These are phyloP conservation scores for Juglanconis sp. DNA, from an alignment of 2,329 filamentous ascomycete genomes.

Conservation along the genomic window DNA sequence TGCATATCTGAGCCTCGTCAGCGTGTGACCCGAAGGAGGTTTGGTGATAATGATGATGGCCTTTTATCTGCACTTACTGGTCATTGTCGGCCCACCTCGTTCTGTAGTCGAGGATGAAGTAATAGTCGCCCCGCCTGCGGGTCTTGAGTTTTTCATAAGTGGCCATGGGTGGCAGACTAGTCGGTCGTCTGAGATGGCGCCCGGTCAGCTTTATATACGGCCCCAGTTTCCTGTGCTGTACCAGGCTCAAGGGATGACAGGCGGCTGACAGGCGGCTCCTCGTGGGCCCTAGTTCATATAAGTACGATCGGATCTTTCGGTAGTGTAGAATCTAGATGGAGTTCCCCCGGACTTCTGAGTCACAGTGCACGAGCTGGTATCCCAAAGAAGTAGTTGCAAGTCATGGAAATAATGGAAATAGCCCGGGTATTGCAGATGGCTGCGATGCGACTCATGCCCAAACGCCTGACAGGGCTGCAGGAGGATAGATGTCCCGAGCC, in stretches of 20 bases:
- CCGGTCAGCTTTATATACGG: not conserved
- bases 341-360: not conserved
- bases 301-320: slow-evolving; percentile 3
- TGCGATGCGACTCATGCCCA: slow-evolving; percentile 17
- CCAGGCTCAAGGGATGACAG: not conserved
- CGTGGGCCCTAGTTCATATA: not conserved
- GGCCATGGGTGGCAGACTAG: slow-evolving; percentile 26
- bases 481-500: slow-evolving; percentile 8
- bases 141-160: slow-evolving; percentile 48
- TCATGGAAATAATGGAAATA: slow-evolving; percentile 13
- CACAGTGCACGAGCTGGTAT: slow-evolving; percentile 13
- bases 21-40: not conserved
- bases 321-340: not conserved
- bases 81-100: slow-evolving; percentile 69
- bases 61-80: slow-evolving; percentile 8
- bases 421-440: slow-evolving; percentile 14
- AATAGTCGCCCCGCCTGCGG: slow-evolving; percentile 69
- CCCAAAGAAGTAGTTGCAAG: slow-evolving; percentile 8
- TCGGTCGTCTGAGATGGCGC: not conserved
- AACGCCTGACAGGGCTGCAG: slow-evolving; percentile 11
- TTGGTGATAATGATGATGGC: no score
- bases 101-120: slow-evolving; percentile 74
- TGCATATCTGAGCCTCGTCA: slow-evolving; percentile 55
- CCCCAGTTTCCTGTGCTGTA: not conserved
- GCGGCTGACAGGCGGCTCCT: not conserved